Conservation (phyloP, 177 flowering plant species). For the Vitis hybrid region DNA sequence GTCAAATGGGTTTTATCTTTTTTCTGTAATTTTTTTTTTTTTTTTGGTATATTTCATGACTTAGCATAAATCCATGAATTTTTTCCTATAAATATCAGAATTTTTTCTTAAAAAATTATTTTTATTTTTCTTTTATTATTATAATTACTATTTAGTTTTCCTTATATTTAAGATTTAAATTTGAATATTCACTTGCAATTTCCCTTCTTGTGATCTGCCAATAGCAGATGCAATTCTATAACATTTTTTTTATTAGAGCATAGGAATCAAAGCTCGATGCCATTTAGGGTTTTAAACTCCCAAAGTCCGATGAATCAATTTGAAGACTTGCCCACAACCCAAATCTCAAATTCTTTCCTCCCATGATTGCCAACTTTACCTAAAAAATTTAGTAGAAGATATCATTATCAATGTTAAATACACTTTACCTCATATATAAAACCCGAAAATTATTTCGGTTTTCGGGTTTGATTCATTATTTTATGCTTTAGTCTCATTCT, state of each 20-base stretch:
- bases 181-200: neutral
- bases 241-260: too few species aligned
- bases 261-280: neutral
- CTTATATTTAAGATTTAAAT: neutral
- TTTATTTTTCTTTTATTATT: too few species aligned
- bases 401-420: too few species aligned
- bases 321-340: too few species aligned
- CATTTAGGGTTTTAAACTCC: neutral
- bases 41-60: neutral
- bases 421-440: too few species aligned
- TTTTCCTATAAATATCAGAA: neutral
- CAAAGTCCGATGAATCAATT: neutral
- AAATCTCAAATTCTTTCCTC: too few species aligned
- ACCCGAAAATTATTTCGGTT: too few species aligned
- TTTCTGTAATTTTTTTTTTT: neutral
- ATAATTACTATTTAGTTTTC: neutral
- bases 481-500: too few species aligned
- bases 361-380: too few species aligned
- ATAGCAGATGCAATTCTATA: neutral
- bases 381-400: too few species aligned
- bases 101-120: too few species aligned
- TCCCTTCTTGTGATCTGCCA: neutral
- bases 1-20: neutral
- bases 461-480: too few species aligned
- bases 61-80: slow-evolving; percentile 1